phyloP scores from a whole-genome alignment of 148 eudicot genomes.

The Salicornia ramosissima region DNA sequence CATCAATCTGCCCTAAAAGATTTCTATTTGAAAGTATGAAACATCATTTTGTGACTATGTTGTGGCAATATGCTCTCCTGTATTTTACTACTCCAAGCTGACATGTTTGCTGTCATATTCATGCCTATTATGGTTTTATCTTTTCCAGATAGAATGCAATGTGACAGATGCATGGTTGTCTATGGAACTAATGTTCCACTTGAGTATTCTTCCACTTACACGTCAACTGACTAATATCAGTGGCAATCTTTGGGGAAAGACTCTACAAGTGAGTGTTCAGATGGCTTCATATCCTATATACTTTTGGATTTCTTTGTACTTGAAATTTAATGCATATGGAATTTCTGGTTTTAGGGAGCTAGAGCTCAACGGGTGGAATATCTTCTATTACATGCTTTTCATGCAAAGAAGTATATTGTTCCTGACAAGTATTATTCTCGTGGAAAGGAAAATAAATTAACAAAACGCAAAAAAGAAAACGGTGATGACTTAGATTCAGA shows the following conservation, averaged over 20 bases:
- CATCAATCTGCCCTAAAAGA: background rate
- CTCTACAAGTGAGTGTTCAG: constrained; percentile 69
- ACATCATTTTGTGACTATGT: background rate
- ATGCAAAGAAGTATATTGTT: constrained; percentile 82
- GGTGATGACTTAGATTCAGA: constrained; percentile 40
- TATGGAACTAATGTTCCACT: constrained; percentile 96
- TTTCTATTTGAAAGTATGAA: too few relatives aligned
- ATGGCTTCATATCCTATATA: constrained; percentile 2
- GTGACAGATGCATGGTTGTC: constrained; percentile 99
- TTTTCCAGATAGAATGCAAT: constrained; percentile 78
- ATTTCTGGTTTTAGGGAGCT: constrained; percentile 67
- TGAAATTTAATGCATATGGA: constrained; percentile 4
- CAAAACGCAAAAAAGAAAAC: constrained; percentile 63
- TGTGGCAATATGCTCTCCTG: background rate
- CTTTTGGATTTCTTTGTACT: background rate
- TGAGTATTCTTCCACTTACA: constrained; percentile 92
- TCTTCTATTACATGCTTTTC: constrained; percentile 92
- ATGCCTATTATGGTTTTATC: constrained; percentile 8
- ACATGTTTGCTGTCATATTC: background rate
- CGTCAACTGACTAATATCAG: constrained; percentile 93
- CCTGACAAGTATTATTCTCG: constrained; percentile 78
- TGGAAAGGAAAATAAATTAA: constrained; percentile 51
- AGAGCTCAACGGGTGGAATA: constrained; percentile 97
- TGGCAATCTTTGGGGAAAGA: constrained; percentile 99
- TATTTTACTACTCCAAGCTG: background rate